phyloP scores from a whole-genome alignment of 139 green algal genomes.

The Chlorella sp. region DNA sequence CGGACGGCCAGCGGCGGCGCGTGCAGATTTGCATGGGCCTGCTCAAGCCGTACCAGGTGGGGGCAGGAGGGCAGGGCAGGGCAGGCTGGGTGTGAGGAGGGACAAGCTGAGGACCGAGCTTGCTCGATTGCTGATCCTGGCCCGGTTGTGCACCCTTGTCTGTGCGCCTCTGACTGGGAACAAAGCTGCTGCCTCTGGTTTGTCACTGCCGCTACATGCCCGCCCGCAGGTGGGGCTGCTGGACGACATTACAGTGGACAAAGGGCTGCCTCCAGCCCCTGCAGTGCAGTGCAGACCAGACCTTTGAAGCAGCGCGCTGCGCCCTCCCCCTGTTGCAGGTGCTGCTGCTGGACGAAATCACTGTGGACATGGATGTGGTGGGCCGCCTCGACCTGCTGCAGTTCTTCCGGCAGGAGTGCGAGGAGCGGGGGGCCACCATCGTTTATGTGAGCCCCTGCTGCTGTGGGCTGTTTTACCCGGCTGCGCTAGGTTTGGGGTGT shows the following conservation, averaged over 20 bases:
- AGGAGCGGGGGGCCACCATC: slow-evolving; percentile 61
- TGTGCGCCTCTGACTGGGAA: too few species aligned
- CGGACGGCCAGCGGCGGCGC: slow-evolving; percentile 93
- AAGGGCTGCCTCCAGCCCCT: background rate
- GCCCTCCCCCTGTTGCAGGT: slow-evolving; percentile 57
- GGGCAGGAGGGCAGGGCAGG: background rate
- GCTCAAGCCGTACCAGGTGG: slow-evolving; percentile 91
- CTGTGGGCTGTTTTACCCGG: too few species aligned
- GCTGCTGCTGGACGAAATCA: slow-evolving; percentile 98
- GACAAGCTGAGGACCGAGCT: too few species aligned
- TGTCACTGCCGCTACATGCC: too few species aligned
- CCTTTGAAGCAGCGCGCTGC: too few species aligned
- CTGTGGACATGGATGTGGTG: slow-evolving; percentile 98
- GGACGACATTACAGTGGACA: slow-evolving; percentile 91
- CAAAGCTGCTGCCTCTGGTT: too few species aligned
- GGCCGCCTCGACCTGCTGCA: slow-evolving; percentile 92
- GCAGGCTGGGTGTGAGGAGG: too few species aligned
- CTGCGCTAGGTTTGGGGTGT: too few species aligned
- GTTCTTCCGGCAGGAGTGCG: slow-evolving; percentile 91
- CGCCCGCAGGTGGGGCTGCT: slow-evolving; percentile 89
- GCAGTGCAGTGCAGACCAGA: too few species aligned
- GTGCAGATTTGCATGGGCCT: slow-evolving; percentile 98
- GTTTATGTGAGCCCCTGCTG: slow-evolving; percentile 13
- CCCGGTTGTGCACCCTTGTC: too few species aligned
- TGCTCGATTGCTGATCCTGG: too few species aligned